Percentiles rank a stretch among this genome's conserved stretches.
These are phyloP conservation scores for Tricholoma bakamatsutake DNA, from an alignment of 768 basidiomycete species.

Conservation along the genomic window DNA sequence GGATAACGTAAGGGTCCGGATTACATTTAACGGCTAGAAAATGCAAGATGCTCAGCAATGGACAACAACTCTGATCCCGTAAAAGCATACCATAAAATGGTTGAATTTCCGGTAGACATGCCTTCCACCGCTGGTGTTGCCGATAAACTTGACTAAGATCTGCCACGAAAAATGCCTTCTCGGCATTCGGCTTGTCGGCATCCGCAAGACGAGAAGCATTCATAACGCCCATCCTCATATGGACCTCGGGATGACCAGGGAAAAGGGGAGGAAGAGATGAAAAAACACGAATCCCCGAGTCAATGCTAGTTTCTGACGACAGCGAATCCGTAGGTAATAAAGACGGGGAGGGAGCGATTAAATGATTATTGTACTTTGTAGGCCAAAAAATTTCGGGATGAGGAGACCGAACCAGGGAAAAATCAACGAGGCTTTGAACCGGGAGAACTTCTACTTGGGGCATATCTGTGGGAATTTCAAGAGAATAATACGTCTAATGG, in stretches of 20 bases:
- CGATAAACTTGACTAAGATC: slow-evolving; percentile 85
- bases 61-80: slow-evolving; percentile 2
- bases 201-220: slow-evolving; percentile 47
- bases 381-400: slow-evolving; percentile 11
- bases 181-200: slow-evolving; percentile 63
- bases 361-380: slow-evolving; percentile 3
- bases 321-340: slow-evolving; percentile 44
- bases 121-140: slow-evolving; percentile 80
- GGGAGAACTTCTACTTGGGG: slow-evolving; percentile 50
- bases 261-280: slow-evolving; percentile 61
- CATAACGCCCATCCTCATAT: slow-evolving; percentile 75
- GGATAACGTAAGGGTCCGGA: slow-evolving; percentile 91
- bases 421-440: slow-evolving; percentile 28
- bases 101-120: slow-evolving; percentile 75
- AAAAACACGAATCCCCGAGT: slow-evolving; percentile 43
- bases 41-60: slow-evolving; percentile 7
- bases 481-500: slow-evolving; percentile 21
- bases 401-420: slow-evolving; percentile 17
- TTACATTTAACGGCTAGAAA: slow-evolving; percentile 91
- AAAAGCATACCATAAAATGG: slow-evolving; percentile 81
- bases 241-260: slow-evolving; percentile 65
- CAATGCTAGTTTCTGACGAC: slow-evolving; percentile 14
- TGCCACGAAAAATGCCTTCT: slow-evolving; percentile 94
- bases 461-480: slow-evolving; percentile 35
- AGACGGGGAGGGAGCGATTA: slow-evolving; percentile 50